Base-by-base conservation (phyloP, 2,329 filamentous ascomycete species). In the Trichoderma sp. region DNA sequence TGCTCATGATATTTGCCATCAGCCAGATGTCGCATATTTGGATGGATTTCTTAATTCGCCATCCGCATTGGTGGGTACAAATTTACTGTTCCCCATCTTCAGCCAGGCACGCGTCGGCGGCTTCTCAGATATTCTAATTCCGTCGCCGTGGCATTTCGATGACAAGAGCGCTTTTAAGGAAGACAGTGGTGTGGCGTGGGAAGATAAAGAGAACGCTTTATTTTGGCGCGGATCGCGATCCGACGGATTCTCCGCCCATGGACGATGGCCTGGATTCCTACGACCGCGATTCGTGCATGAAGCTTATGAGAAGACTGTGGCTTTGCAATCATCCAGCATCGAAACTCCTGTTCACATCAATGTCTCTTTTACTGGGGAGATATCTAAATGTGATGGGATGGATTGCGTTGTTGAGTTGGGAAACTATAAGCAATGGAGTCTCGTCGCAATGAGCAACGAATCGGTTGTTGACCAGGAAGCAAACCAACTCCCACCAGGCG, bases 281-380 rank as follows among this genome's bases (percentile, higher is more conserved):
- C 88, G 92, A 3, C 91, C 93, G 78, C 90, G 92, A 2, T 92
- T 94, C 80, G 87, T 93, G 4, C 86, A 89, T 64, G 80, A 83
- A 18, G 88, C 88, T 1, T 88, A 91, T 77, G 79, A 84, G 3
- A 80, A 86, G 78, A 72, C 81, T 3, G 80, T 86, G 9, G n/a
- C 59, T 2, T 64, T 60, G 16, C 62, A 33, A 31, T 14, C 18
- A 16, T 14, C 16, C 1, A 1, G 75, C 81, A 64, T 88, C 6
- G 82, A 81, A 27, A 82, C 21, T 38, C 35, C 84, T 8, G 33
- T 77, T 12, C 62, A 60, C 14, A 59, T 80, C 33, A 85, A 86
- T 76, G 81, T 83, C 66, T 83, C 84, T 5, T 83, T 89, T 12
- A 84, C 82, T 1, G 78, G 83, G 6, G 88, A 64, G 4, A 11